Conservation (phyloP, 2,329 filamentous ascomycete species). For the Juglanconis juglandina region DNA sequence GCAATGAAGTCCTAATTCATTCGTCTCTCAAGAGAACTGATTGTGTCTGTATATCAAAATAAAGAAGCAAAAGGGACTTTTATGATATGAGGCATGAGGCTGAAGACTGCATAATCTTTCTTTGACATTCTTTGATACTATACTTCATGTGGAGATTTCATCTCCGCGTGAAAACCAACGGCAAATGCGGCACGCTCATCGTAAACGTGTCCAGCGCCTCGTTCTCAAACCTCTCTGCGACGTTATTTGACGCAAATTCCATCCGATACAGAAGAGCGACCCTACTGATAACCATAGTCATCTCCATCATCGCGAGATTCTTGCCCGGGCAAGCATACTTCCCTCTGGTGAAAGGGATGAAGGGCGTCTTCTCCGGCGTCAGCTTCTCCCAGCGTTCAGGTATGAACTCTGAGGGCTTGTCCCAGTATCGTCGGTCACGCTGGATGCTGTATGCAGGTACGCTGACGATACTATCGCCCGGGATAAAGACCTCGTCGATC, state of each 20-base stretch:
- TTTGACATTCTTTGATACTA: too few relatives aligned
- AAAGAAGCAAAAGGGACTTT: too few relatives aligned
- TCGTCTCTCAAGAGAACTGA: too few relatives aligned
- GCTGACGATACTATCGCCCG: conserved; percentile 10
- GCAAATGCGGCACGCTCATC: conserved; percentile 15
- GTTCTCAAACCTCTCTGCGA: conserved; percentile 20
- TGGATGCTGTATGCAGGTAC: conserved; percentile 16
- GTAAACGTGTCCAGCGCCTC: conserved; percentile 21
- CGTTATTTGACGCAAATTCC: background rate
- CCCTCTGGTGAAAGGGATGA: conserved; percentile 19
- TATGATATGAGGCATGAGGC: too few relatives aligned
- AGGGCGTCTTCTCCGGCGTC: conserved; percentile 17
- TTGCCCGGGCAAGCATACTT: conserved; percentile 17
- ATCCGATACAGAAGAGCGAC: conserved; percentile 16
- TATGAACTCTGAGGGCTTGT: conserved; percentile 11
- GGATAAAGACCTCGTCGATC: conserved; percentile 14
- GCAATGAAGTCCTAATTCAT: too few relatives aligned
- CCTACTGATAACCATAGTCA: conserved; percentile 17
- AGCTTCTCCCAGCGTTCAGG: conserved; percentile 20
- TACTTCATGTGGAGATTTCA: background rate
- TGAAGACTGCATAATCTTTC: too few relatives aligned
- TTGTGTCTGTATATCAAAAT: too few relatives aligned
- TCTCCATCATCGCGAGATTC: conserved; percentile 18
- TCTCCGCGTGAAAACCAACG: background rate
- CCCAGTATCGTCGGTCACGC: conserved; percentile 20